Evolutionary conservation across 345 rosid species (phyloP), one percentile per base, ranked within the genome.

Genomic region (Erodium maritimum): DNA sequence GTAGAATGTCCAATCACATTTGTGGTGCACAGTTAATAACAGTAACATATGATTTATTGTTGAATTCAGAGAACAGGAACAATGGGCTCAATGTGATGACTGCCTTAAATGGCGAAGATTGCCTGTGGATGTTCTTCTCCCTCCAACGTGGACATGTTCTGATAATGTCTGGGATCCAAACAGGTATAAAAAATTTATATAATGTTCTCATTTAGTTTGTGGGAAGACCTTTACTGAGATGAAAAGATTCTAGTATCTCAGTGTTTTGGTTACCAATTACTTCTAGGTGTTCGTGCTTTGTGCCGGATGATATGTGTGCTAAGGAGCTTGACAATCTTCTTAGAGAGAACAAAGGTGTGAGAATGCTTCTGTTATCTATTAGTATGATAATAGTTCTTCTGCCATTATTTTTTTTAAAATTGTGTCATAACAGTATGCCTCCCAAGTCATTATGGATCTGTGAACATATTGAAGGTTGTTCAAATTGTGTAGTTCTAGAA

Each of bases 61-160:
- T 55, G 37, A 22, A 42, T 56, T 13, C 80, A 91, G 96, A 70
- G 81, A 62, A 56, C 81, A 74, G 46, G 95, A 82, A 34, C 90
- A 82, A 75, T 91, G 97, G 94, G 91, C 81, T 42, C 82, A 79
- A 55, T 90, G 97, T 60, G 97, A 90, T 60, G 77, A 80, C 65
- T 90, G 97, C 79, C 79, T 67, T 37, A 90, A 85, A 74, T 90
- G 95, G 97, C 68, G 95, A 77, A 79, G 79, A 71, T 77, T 91
- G 71, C 90, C 91, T 1, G 21, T 67, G 22, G 84, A 82, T 57
- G 83, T 71, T 65, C 83, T 90, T 74, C 91, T 90, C 23, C 82
- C 95, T 48, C 75, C 81, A 12, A 87, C 68, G 62, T 87, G 97
- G 97, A 73, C 78, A 21, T 90, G 95, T 70, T 61, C 58, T 18